Evolutionary conservation across 805 yeast genomes (phyloP), one percentile per base, ranked within the genome.

Genomic region (Ogataea wickerhamii): DNA sequence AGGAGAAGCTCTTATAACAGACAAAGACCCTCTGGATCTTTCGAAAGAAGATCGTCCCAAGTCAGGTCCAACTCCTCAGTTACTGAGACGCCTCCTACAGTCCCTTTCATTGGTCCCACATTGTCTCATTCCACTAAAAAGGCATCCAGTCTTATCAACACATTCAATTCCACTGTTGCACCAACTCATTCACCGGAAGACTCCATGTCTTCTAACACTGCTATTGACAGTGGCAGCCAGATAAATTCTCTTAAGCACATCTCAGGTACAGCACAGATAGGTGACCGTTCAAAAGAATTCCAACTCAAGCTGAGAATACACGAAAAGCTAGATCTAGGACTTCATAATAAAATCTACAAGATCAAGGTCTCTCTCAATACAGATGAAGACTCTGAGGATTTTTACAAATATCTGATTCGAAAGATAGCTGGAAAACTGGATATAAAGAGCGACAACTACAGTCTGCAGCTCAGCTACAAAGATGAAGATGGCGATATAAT

Each of bases 401-500:
- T 44, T n/a, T 38, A 44, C 4, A 32, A 21, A 4, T 41, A 32
- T 6, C 36, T 45, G 34, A 49, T 38, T 19, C 34, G 45, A 3
- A 47, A 48, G 22, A 44, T 52, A 31, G 38, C 40, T 24, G 47
- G 43, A 4, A 55, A 52, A 24, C 32, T 55, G 12, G 52, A 49
- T 45, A n/a, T 65, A 11, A 42, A 46, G 3, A 28, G 51, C 18
- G 37, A 44, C 13, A 29, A 41, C 1, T 44, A 40, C n/a, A 27
- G 26, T 1, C 52, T 60, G 38, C 64, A 63, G 16, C 36, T 68
- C 8, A 58, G 66, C 22, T 69, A 67, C 39, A 46, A 56, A 12
- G 73, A 69, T 36, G 66, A 63, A 22, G 72, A 65, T 19, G 58
- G 55, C 2, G 71, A 68, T 41, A 34, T 57, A 37, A 52, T 67